A percentile compares a stretch with the other conserved stretches of the same genome.
phyloP scores from a whole-genome alignment of 164 flowering plant species.

The Santalum album region DNA sequence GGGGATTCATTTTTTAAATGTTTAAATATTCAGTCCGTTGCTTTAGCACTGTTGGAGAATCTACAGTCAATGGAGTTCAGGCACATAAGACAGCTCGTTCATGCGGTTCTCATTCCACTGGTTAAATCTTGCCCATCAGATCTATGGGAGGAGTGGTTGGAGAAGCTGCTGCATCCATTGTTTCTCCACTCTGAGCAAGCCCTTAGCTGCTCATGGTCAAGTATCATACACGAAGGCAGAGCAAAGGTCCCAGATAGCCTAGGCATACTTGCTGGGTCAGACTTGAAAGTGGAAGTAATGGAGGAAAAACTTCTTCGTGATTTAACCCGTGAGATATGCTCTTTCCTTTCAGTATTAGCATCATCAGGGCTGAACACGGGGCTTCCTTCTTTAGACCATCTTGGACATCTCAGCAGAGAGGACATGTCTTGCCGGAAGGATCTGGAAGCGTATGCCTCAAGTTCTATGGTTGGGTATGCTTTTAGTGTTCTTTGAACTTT shows the following conservation, averaged over 20 bases:
- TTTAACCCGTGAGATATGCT: constrained; percentile 80
- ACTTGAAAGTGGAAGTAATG: constrained; percentile 86
- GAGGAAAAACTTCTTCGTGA: constrained; percentile 88
- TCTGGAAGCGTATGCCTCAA: constrained; percentile 54
- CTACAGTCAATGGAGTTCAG: constrained; percentile 89
- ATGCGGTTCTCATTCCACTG: constrained; percentile 54
- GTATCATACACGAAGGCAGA: constrained; percentile 76
- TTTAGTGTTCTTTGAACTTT: neutral
- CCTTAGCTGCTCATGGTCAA: constrained; percentile 73
- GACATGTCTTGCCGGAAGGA: constrained; percentile 53
- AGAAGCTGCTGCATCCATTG: constrained; percentile 66
- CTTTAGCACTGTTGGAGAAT: constrained; percentile 70
- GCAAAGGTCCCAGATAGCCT: constrained; percentile 80
- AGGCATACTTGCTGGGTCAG: constrained; percentile 45
- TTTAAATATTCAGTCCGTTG: constrained; percentile 43
- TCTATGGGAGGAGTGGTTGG: constrained; percentile 76
- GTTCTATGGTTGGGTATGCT: constrained; percentile 72
- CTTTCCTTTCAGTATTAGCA: constrained; percentile 64
- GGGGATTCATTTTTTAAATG: constrained; percentile 73
- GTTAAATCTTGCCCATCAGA: constrained; percentile 71
- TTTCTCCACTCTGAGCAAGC: constrained; percentile 60
- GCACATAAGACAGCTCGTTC: constrained; percentile 84
- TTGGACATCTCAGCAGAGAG: constrained; percentile 45
- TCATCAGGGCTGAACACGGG: constrained; percentile 64
- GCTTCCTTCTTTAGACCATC: constrained; percentile 66